Percentiles rank a stretch among this genome's conserved stretches.
These are phyloP conservation scores for Voacanga thouarsii DNA, from an alignment of 257 asterid genomes.

Conservation along the genomic window DNA sequence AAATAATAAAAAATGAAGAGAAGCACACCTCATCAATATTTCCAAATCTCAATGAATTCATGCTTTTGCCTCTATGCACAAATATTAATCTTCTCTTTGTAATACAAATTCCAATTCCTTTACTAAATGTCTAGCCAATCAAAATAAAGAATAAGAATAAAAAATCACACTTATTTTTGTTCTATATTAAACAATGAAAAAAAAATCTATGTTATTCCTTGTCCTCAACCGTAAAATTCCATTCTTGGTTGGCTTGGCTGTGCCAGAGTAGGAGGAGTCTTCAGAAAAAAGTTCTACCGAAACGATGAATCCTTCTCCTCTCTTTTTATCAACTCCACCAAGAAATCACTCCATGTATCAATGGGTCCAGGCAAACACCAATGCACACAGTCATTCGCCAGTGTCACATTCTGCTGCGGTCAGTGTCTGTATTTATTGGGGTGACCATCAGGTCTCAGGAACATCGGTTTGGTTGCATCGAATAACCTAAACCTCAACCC, in stretches of 20 bases:
- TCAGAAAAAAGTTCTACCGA: not conserved
- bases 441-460: constrained; percentile 49
- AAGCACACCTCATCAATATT: not conserved
- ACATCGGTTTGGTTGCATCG: constrained; percentile 39
- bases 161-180: not conserved
- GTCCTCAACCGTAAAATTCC: no score
- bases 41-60: not conserved
- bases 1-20: constrained; percentile 6
- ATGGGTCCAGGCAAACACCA: constrained; percentile 57
- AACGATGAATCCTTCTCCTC: constrained; percentile 18
- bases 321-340: constrained; percentile 31
- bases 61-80: not conserved
- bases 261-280: not conserved
- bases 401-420: constrained; percentile 15
- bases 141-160: not conserved
- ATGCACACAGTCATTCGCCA: constrained; percentile 42
- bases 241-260: not conserved
- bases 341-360: constrained; percentile 48
- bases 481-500: constrained; percentile 44
- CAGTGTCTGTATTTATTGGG: constrained; percentile 41
- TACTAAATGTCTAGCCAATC: not conserved
- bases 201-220: not conserved
- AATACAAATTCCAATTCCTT: not conserved
- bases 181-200: not conserved
- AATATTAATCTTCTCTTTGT: not conserved